Evolutionary conservation across 177 flowering plant species (phyloP), one percentile per base, ranked within the genome.

Genomic region (Vitis hybrid): DNA sequence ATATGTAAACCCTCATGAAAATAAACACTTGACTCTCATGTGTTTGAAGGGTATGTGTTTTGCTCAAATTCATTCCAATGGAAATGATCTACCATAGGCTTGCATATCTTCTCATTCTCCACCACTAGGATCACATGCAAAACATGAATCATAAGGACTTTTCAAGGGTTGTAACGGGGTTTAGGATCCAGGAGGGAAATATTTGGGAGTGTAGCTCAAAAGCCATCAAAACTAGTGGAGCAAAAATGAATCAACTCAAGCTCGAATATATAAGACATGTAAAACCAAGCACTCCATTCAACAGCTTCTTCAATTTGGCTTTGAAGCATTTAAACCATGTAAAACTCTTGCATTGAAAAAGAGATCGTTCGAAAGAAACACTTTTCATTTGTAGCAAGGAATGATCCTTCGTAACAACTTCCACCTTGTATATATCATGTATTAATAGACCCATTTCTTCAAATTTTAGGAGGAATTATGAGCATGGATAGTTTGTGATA

Each of bases 141-240:
- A 40, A 62, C 65, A 62, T 26, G 52, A 62, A 62, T 62, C 65
- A 62, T 15, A 62, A 62, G 52, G 52, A 62, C 23, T 62, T 62
- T 62, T 62, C 65, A 62, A 62, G 65, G 52, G 52, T 62, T 62
- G 65, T 62, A 62, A 62, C 65, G 23, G 65, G 65, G 65, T 48
- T 62, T 62, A 62, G 65, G 65, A 62, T 62, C 65, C n/a, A 62
- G 65, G 54, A 15, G 65, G 52, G 52, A 15, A 62, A 62, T 62
- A 62, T 62, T n/a, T 62, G 52, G 65, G 52, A 62, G 17, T 62
- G 52, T 62, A 62, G 52, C 65, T 62, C 65, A 62, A 62, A 62
- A 62, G 54, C 65, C 65, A 62, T 62, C 52, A 2, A 62, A 62
- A 62, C 52, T 48, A 62, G 65, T 62, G 65, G 30, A 40, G 65